Conservation (phyloP, 164 flowering plant species). For the Berberis vulgaris region DNA sequence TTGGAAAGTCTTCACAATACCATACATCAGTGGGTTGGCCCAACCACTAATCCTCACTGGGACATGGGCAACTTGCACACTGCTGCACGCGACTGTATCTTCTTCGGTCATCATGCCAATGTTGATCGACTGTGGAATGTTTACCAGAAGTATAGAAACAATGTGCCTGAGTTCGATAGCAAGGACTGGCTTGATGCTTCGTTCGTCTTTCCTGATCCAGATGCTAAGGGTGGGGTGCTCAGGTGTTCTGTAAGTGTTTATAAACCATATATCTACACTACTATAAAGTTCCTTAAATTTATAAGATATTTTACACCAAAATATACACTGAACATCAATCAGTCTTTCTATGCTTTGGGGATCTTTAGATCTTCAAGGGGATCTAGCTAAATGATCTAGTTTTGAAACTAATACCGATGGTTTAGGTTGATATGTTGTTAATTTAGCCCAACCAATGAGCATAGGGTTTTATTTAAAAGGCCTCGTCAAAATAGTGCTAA, state of each 20-base stretch:
- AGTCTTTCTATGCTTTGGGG: too few species aligned
- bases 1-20: slow-evolving; percentile 6
- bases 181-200: slow-evolving; percentile 12
- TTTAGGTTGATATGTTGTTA: too few species aligned
- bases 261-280: too few species aligned
- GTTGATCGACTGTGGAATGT: slow-evolving; percentile 12
- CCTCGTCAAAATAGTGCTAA: too few species aligned
- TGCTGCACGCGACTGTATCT: slow-evolving; percentile 12
- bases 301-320: too few species aligned
- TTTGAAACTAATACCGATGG: too few species aligned
- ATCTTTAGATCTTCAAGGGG: too few species aligned
- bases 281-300: too few species aligned
- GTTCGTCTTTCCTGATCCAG: slow-evolving; percentile 17
- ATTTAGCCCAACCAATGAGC: too few species aligned
- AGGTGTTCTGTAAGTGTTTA: slow-evolving; percentile 1
- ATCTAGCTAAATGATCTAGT: too few species aligned
- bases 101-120: slow-evolving; percentile 17
- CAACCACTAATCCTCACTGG: neutral
- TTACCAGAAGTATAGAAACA: slow-evolving; percentile 5
- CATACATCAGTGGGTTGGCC: slow-evolving; percentile 12
- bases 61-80: slow-evolving; percentile 17
- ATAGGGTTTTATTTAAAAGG: too few species aligned
- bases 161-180: slow-evolving; percentile 8
- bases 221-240: slow-evolving; percentile 5
- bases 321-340: too few species aligned